These are phyloP conservation scores for Orbilia ellipsospora DNA, from an alignment of 2,329 filamentous ascomycete species.

Conservation along the genomic window DNA sequence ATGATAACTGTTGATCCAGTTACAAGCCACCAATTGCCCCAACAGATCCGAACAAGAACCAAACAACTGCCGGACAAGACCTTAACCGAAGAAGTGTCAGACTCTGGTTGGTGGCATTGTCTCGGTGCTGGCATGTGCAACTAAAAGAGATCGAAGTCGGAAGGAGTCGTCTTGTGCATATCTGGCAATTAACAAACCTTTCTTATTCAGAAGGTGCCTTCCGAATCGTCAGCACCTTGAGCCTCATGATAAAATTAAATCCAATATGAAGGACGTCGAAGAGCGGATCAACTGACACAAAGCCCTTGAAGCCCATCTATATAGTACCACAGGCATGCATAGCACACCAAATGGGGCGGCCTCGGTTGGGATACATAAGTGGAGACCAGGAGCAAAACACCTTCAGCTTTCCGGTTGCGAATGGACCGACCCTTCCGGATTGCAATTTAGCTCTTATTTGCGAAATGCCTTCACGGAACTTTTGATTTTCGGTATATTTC, in stretches of 20 bases:
- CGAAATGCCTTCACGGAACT: no score
- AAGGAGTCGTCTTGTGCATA: background rate
- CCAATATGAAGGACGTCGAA: no score
- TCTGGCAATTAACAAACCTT: background rate
- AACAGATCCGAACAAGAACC: background rate
- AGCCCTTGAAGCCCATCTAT: no score
- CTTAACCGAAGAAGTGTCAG: background rate
- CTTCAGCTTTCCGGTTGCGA: conserved; percentile 31
- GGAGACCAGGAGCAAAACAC: conserved; percentile 15
- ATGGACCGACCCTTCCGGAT: conserved; percentile 24
- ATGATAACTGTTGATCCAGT: no score
- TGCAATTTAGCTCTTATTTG: conserved; percentile 11
- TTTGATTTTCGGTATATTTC: no score
- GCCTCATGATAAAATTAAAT: no score
- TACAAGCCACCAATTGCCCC: background rate
- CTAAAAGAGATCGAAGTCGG: background rate
- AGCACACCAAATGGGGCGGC: conserved; percentile 11
- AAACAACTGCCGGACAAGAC: background rate
- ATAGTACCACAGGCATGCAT: no score
- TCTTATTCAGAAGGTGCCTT: conserved; percentile 9
- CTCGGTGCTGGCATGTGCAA: conserved; percentile 17
- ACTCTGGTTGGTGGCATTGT: background rate
- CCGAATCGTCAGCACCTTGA: background rate
- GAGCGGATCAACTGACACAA: no score
- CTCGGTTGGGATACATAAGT: conserved; percentile 29